Conservation (phyloP, 2,329 filamentous ascomycete species). For the Esteya vermicola region DNA sequence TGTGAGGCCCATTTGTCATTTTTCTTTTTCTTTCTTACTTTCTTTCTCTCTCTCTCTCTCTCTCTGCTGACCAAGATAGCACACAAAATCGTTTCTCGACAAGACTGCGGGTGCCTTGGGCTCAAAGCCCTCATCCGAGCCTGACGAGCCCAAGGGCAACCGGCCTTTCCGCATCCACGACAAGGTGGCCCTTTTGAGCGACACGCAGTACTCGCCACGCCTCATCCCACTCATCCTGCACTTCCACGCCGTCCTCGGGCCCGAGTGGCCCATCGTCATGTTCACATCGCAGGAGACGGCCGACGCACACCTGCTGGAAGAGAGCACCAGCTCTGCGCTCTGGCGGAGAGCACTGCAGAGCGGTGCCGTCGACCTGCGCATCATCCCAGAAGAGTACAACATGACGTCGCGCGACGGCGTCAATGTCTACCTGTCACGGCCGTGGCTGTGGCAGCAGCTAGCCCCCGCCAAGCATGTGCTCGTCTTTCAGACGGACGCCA, state of each 20-base stretch:
- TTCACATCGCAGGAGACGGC: conserved; percentile 21
- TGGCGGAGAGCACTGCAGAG: conserved; percentile 21
- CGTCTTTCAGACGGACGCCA: conserved; percentile 24
- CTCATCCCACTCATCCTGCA: conserved; percentile 18
- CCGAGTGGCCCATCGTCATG: conserved; percentile 28
- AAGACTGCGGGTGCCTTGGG: not conserved
- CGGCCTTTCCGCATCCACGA: conserved; percentile 5
- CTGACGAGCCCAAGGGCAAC: not conserved
- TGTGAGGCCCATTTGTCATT: not conserved
- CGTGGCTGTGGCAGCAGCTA: conserved; percentile 24
- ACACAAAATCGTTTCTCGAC: conserved; percentile 4
- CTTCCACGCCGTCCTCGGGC: conserved; percentile 21
- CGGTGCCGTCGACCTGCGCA: conserved; percentile 21
- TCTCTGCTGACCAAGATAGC: not conserved
- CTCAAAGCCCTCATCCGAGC: not conserved
- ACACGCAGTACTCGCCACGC: conserved; percentile 30
- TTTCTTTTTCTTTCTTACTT: not conserved
- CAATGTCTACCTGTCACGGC: conserved; percentile 19
- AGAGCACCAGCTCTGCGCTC: conserved; percentile 14
- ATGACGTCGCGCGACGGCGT: conserved; percentile 21
- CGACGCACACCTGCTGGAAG: not conserved
- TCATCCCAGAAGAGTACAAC: conserved; percentile 19
- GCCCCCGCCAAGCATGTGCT: conserved; percentile 19
- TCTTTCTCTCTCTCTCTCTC: too few relatives aligned
- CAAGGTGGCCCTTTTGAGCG: conserved; percentile 14